A percentile compares a stretch with the other conserved stretches of the same genome.
Evolutionary conservation across 2,329 filamentous ascomycete genomes (phyloP).

Genomic region (Sarocladium oryzae): DNA sequence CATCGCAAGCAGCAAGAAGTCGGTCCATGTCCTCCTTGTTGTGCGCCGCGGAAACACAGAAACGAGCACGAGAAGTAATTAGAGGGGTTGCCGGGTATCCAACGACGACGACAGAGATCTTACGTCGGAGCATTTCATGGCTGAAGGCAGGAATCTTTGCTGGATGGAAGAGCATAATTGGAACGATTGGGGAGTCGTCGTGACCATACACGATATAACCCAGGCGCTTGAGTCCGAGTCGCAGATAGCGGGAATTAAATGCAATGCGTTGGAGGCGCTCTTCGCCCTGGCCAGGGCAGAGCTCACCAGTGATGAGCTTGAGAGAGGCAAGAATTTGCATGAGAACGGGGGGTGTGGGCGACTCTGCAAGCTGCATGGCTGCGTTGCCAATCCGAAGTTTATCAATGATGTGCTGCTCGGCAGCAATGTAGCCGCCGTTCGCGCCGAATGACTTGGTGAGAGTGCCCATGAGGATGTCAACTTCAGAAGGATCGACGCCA

Average conservation of each 20-base stretch:
- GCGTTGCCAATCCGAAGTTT: slow-evolving; percentile 84
- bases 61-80: slow-evolving; percentile 88
- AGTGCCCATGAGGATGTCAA: slow-evolving; percentile 97
- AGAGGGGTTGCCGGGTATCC: slow-evolving; percentile 95
- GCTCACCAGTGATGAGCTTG: slow-evolving; percentile 80
- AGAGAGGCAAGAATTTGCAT: slow-evolving; percentile 86
- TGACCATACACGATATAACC: slow-evolving; percentile 96
- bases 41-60: slow-evolving; percentile 93
- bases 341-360: slow-evolving; percentile 79
- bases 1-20: slow-evolving; percentile 80
- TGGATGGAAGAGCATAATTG: slow-evolving; percentile 92
- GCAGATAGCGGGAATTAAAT: slow-evolving; percentile 98
- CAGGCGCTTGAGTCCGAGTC: slow-evolving; percentile 90
- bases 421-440: slow-evolving; percentile 92
- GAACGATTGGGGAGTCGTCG: slow-evolving; percentile 96
- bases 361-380: slow-evolving; percentile 79
- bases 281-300: slow-evolving; percentile 85
- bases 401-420: slow-evolving; percentile 84
- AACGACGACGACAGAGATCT: slow-evolving; percentile 95
- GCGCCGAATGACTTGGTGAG: slow-evolving; percentile 97
- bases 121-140: slow-evolving; percentile 95
- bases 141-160: slow-evolving; percentile 98
- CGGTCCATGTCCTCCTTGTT: slow-evolving; percentile 98
- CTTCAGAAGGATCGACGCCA: slow-evolving; percentile 75
- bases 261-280: slow-evolving; percentile 92